Evolutionary conservation across 78 protist genomes (phyloP).

Genomic region (Dictyostelium intermedium): DNA sequence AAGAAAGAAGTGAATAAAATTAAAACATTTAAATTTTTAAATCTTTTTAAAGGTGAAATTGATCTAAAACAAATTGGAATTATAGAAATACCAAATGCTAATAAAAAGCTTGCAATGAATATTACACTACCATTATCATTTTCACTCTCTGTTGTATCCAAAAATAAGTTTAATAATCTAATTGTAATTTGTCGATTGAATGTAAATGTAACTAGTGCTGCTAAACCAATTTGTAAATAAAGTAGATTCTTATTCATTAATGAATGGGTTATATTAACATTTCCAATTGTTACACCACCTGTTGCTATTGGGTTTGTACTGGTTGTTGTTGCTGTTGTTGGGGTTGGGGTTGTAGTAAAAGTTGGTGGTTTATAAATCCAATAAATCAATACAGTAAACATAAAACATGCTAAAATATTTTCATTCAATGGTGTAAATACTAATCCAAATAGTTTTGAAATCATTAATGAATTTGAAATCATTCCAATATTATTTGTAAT

Average conservation of each 20-base stretch:
- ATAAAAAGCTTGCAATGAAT: neutral
- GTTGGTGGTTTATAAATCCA: neutral
- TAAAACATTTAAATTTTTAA: neutral
- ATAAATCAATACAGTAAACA: slow-evolving; percentile 2
- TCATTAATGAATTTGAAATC: slow-evolving; percentile 10
- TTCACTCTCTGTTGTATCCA: neutral
- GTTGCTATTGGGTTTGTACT: neutral
- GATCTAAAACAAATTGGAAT: slow-evolving; percentile 8
- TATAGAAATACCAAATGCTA: slow-evolving; percentile 3
- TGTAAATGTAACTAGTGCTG: neutral
- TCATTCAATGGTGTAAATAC: slow-evolving; percentile 5
- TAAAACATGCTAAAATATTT: slow-evolving; percentile 13
- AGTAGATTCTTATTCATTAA: neutral
- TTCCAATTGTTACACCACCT: neutral
- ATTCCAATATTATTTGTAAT: neutral
- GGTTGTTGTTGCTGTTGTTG: neutral
- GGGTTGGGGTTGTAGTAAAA: neutral
- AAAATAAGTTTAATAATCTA: neutral
- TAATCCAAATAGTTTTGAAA: neutral
- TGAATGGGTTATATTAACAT: neutral
- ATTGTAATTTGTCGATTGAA: slow-evolving; percentile 12
- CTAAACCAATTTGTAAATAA: neutral
- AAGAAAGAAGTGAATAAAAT: neutral
- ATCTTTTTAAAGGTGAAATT: neutral
- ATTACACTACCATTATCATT: neutral